These are phyloP conservation scores for Geotrichum phurueaensis DNA, from an alignment of 1,139 yeast species.

Conservation along the genomic window DNA sequence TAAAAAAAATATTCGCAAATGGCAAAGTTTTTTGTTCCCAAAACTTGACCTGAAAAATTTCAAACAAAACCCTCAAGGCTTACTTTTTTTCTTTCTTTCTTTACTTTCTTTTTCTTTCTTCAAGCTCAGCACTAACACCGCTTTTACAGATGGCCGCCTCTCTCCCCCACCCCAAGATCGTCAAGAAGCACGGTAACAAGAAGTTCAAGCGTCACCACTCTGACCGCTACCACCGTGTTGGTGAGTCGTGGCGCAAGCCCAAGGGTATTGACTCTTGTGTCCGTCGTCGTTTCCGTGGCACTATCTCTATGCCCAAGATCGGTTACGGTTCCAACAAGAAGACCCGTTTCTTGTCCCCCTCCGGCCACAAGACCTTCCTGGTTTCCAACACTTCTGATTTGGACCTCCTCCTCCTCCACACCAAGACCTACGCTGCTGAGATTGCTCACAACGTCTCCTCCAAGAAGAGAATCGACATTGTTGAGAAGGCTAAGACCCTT, in stretches of 20 bases:
- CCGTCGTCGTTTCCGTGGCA: slow-evolving; percentile 99
- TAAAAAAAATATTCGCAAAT: too few relatives aligned
- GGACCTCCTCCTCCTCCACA: slow-evolving; percentile 93
- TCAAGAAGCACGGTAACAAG: slow-evolving; percentile 92
- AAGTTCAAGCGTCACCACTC: slow-evolving; percentile 99
- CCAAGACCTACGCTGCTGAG: slow-evolving; percentile 98
- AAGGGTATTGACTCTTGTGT: slow-evolving; percentile 99
- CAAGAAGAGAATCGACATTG: slow-evolving; percentile 94
- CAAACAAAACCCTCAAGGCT: background rate
- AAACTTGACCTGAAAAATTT: too few relatives aligned
- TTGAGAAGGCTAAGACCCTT: slow-evolving; percentile 95
- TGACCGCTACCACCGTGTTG: slow-evolving; percentile 98
- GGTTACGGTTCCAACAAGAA: slow-evolving; percentile 99
- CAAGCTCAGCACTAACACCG: background rate
- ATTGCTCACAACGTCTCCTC: slow-evolving; percentile 98
- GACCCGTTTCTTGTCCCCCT: slow-evolving; percentile 93
- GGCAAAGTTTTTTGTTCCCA: too few relatives aligned
- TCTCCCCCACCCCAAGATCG: slow-evolving; percentile 98
- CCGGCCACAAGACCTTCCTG: slow-evolving; percentile 96
- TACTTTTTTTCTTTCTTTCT: background rate
- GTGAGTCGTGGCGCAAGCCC: slow-evolving; percentile 99
- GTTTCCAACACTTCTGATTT: slow-evolving; percentile 91
- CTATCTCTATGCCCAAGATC: slow-evolving; percentile 97
- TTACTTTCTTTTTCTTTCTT: too few relatives aligned
- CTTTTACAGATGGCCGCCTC: slow-evolving; percentile 78